Evolutionary conservation across 768 basidiomycete genomes (phyloP).

Genomic region (Pseudohyphozyma bogoriensis): DNA sequence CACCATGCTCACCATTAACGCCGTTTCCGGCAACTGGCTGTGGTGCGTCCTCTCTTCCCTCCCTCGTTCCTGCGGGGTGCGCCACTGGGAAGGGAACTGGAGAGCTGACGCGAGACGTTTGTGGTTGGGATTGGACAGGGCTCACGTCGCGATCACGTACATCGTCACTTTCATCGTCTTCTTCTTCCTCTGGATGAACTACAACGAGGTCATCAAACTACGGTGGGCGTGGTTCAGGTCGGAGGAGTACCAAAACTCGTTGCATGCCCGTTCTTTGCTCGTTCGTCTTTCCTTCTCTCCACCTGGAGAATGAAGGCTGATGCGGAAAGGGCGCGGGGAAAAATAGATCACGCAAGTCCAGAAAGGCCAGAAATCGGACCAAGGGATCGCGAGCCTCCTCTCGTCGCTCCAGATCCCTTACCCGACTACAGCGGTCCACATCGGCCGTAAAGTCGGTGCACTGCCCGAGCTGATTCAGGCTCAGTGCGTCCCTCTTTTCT

Average conservation of each 20-base stretch:
- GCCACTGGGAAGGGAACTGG: constrained; percentile 40
- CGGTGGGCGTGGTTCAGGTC: constrained; percentile 69
- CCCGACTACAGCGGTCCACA: constrained; percentile 81
- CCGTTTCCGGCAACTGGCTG: constrained; percentile 30
- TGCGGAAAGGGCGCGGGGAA: too few species aligned
- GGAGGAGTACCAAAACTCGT: constrained; percentile 61
- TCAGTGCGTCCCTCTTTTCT: too few species aligned
- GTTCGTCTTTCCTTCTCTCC: constrained; percentile 7
- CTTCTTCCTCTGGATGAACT: constrained; percentile 45
- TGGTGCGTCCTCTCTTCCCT: constrained; percentile 14
- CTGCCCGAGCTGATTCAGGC: constrained; percentile 84
- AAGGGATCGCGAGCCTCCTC: constrained; percentile 69
- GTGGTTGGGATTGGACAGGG: too few species aligned
- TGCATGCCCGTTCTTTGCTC: constrained; percentile 87
- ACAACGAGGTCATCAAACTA: constrained; percentile 41
- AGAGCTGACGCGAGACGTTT: constrained; percentile 44
- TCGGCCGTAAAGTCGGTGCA: constrained; percentile 73
- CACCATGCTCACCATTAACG: constrained; percentile 32
- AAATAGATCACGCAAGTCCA: constrained; percentile 57
- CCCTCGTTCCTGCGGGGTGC: neutral
- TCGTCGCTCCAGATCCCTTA: constrained; percentile 53
- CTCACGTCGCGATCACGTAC: constrained; percentile 75
- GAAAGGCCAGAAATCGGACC: constrained; percentile 71
- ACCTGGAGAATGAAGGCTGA: too few species aligned
- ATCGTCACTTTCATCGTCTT: constrained; percentile 49